phyloP scores from a whole-genome alignment of 192 early-diverging fungal genomes.

The Dissophora globulifera region DNA sequence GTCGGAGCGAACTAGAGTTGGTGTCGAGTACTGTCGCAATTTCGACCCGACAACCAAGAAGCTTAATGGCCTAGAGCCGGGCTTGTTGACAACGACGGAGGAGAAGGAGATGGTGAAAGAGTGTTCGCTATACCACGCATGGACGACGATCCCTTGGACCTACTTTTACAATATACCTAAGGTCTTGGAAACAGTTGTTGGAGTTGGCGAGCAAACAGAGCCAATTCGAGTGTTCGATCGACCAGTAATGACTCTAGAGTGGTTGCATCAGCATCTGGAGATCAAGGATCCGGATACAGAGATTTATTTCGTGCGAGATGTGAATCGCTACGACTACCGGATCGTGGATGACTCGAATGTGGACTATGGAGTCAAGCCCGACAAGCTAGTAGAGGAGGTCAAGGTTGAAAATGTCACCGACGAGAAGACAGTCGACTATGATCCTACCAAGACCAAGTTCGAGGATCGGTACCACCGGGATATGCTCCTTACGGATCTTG shows the following conservation, averaged over 20 bases:
- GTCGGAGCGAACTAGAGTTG: slow-evolving; percentile 25
- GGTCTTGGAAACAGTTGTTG: slow-evolving; percentile 12
- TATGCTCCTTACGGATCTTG: slow-evolving; percentile 37
- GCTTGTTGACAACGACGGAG: slow-evolving; percentile 10
- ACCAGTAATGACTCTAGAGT: slow-evolving; percentile 33
- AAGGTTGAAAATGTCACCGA: neutral
- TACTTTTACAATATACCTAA: slow-evolving; percentile 50
- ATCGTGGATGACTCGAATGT: slow-evolving; percentile 40
- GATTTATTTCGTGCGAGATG: slow-evolving; percentile 41
- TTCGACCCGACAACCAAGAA: slow-evolving; percentile 16
- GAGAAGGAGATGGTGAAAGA: slow-evolving; percentile 12
- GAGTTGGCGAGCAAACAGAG: slow-evolving; percentile 19
- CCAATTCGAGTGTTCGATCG: slow-evolving; percentile 45
- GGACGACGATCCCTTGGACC: slow-evolving; percentile 46
- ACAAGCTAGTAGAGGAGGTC: neutral
- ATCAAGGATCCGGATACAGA: slow-evolving; percentile 30
- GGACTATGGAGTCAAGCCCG: slow-evolving; percentile 33
- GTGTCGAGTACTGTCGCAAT: slow-evolving; percentile 30
- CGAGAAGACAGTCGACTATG: neutral
- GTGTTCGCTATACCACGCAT: slow-evolving; percentile 37
- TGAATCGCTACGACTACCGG: slow-evolving; percentile 23
- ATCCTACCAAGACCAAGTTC: neutral
- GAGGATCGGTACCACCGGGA: neutral
- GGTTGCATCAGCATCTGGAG: slow-evolving; percentile 29
- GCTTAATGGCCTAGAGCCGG: slow-evolving; percentile 10